phyloP scores from a whole-genome alignment of 805 yeast species.

The Ogataea naganishii region DNA sequence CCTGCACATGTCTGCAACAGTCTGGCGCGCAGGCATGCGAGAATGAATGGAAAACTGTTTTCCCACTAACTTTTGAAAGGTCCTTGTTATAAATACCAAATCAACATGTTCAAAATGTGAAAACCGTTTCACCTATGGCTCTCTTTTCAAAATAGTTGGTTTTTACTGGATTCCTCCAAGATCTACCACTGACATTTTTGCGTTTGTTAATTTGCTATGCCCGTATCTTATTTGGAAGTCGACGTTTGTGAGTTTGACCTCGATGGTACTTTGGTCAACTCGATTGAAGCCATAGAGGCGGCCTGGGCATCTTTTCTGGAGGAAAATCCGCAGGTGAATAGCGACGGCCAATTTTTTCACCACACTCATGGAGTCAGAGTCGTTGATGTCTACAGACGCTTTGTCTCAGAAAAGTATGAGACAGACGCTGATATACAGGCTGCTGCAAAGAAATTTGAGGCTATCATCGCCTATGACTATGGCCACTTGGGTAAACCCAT shows the following conservation, averaged over 20 bases:
- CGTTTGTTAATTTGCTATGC: too few relatives aligned
- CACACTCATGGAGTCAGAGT: conserved; percentile 82
- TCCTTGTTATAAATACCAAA: too few relatives aligned
- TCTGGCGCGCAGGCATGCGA: too few relatives aligned
- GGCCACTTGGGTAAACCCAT: conserved; percentile 70
- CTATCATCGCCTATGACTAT: conserved; percentile 59
- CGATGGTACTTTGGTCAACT: conserved; percentile 81
- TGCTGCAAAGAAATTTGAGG: conserved; percentile 39
- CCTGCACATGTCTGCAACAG: too few relatives aligned
- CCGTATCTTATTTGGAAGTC: conserved; percentile 5
- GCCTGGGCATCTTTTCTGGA: conserved; percentile 73
- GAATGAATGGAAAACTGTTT: too few relatives aligned
- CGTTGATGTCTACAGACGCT: conserved; percentile 62
- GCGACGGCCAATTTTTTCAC: conserved; percentile 46
- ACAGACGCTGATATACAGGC: conserved; percentile 8
- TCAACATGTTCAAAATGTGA: too few relatives aligned
- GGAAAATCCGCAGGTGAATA: conserved; percentile 44
- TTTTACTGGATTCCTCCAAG: too few relatives aligned
- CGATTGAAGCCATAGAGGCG: conserved; percentile 75
- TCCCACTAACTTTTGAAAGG: too few relatives aligned
- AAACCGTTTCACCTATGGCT: too few relatives aligned
- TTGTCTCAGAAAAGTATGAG: conserved; percentile 39
- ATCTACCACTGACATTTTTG: too few relatives aligned
- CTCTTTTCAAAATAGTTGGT: too few relatives aligned
- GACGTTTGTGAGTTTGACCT: conserved; percentile 56